Evolutionary conservation across 495 filamentous ascomycete genomes (phyloP).

Genomic region (Penicillium paradoxum): DNA sequence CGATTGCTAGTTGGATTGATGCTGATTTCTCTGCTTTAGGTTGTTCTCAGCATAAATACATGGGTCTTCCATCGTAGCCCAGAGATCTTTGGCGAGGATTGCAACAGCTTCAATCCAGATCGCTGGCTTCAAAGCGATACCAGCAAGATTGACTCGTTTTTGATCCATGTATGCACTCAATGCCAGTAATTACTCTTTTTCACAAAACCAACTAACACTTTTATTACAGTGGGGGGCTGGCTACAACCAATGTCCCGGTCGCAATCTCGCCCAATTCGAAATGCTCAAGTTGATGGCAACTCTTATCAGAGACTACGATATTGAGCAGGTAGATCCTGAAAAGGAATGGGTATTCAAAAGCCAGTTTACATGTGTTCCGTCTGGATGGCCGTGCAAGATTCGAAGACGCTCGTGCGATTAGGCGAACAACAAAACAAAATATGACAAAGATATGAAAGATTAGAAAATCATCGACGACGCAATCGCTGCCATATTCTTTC

Average conservation of each 20-base stretch:
- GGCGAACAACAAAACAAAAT: background rate
- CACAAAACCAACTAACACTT: background rate
- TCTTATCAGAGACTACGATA: conserved; percentile 38
- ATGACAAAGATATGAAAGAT: too few species aligned
- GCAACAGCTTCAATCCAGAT: conserved; percentile 41
- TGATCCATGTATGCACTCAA: conserved; percentile 24
- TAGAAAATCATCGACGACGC: background rate
- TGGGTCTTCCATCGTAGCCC: conserved; percentile 42
- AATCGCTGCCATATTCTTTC: background rate
- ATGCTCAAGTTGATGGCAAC: conserved; percentile 39
- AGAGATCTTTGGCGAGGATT: conserved; percentile 41
- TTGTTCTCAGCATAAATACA: conserved; percentile 39
- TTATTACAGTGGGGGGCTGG: conserved; percentile 35
- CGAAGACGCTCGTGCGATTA: background rate
- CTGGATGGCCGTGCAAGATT: conserved; percentile 32
- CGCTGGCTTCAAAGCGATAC: conserved; percentile 37
- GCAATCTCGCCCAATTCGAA: conserved; percentile 44
- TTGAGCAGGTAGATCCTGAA: conserved; percentile 33
- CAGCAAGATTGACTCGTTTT: conserved; percentile 28
- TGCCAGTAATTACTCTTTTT: background rate
- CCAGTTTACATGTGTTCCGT: conserved; percentile 34
- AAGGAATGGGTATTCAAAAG: conserved; percentile 35
- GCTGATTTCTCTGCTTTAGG: conserved; percentile 13
- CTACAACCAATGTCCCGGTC: conserved; percentile 41
- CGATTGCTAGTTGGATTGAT: background rate